Evolutionary conservation across 208 protist genomes (phyloP).

Genomic region (Leishmania mexicana): DNA sequence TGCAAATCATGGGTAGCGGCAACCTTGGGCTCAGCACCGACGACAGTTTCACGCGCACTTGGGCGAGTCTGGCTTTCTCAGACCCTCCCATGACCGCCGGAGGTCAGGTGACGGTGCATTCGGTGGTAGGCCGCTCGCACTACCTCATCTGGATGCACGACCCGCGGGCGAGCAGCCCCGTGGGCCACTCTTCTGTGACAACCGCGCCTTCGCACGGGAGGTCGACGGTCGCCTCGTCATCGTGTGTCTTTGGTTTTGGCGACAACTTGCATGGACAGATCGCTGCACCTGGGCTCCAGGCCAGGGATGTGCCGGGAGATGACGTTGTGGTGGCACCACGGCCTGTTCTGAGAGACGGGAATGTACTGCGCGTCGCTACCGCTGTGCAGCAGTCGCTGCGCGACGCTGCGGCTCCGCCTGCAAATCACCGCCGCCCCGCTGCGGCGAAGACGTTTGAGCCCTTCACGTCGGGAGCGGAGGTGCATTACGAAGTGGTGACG

Average conservation of each 20-base stretch:
- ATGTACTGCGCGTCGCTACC: constrained; percentile 32
- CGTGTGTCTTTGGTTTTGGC: constrained; percentile 70
- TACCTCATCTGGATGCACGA: constrained; percentile 41
- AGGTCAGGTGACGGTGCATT: constrained; percentile 9
- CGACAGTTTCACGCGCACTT: constrained; percentile 37
- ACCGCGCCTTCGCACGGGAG: neutral
- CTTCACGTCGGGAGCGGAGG: neutral
- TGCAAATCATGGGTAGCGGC: constrained; percentile 56
- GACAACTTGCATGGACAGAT: constrained; percentile 85
- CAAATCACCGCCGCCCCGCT: neutral
- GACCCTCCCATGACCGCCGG: neutral
- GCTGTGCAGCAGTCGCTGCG: constrained; percentile 1
- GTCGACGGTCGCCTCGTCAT: neutral
- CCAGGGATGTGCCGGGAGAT: neutral
- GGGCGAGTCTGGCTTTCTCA: constrained; percentile 15
- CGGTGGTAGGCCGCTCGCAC: constrained; percentile 60
- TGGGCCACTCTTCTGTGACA: neutral
- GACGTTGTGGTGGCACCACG: constrained; percentile 23
- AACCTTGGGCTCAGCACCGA: constrained; percentile 60
- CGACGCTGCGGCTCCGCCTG: neutral
- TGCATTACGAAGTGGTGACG: constrained; percentile 34
- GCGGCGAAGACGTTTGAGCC: neutral
- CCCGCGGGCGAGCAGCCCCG: neutral
- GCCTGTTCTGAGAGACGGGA: constrained; percentile 36
- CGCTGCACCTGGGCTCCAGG: constrained; percentile 17